These are phyloP conservation scores for Hippophae tibetana DNA, from an alignment of 306 rosid genomes.

Conservation along the genomic window DNA sequence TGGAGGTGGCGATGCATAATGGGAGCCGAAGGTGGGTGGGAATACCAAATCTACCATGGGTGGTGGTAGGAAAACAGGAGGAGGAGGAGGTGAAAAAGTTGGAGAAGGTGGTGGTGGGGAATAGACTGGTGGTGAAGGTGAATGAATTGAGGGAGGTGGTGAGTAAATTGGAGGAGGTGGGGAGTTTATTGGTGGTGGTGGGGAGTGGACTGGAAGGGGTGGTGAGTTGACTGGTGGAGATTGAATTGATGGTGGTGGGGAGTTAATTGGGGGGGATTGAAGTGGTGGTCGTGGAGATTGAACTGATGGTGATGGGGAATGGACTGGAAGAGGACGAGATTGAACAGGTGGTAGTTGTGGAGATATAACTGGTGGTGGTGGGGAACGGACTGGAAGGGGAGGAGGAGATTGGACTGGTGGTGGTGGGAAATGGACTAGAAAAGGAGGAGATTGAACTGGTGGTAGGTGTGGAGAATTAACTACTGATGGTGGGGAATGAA, in stretches of 20 bases:
- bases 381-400: neutral
- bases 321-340: conserved; percentile 16
- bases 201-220: conserved; percentile 1
- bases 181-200: conserved; percentile 2
- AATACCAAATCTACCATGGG: conserved; percentile 7
- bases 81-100: conserved; percentile 2
- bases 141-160: conserved; percentile 1
- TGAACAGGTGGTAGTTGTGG: neutral
- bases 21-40: conserved; percentile 26
- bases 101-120: conserved; percentile 13
- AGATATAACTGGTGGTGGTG: conserved; percentile 9
- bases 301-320: conserved; percentile 13
- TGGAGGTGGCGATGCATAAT: conserved; percentile 27
- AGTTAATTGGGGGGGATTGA: conserved; percentile 10
- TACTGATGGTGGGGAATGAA: conserved; percentile 2
- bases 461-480: neutral
- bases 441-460: neutral
- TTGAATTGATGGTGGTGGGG: conserved; percentile 11
- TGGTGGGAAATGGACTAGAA: neutral
- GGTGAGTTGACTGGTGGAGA: conserved; percentile 9
- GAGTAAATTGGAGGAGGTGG: conserved; percentile 3
- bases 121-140: conserved; percentile 4
- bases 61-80: conserved; percentile 2
- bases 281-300: conserved; percentile 6
- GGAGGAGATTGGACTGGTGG: conserved; percentile 1